Base-by-base conservation (phyloP, 192 early-diverging fungal species). In the Dispira simplex region DNA sequence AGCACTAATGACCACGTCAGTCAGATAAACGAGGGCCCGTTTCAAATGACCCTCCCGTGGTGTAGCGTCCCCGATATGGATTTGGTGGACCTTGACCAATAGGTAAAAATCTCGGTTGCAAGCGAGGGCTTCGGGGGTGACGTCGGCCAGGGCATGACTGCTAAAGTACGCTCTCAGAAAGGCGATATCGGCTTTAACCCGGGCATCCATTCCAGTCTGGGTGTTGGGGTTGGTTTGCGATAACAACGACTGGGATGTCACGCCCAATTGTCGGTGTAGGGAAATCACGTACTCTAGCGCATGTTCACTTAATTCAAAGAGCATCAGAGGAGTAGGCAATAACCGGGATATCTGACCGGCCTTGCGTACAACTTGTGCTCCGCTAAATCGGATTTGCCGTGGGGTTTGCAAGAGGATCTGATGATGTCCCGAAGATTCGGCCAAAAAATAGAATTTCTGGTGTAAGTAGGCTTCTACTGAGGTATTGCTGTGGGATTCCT, bases 1-100 rank as follows among this genome's bases (percentile, higher is more conserved):
- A 0, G 32, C 44, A 45, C 43, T 18, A 44, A 46, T 20, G 18
- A 12, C 18, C n/a, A 13, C 43, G 8, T 62, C 39, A 45, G 20
- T 46, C 16, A 46, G 2, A 20, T 46, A 44, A 1, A 62, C 46
- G 6, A 23, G 32, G 44, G 32, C 18, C 9, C 18, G 12, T 62
- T 62, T 62, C 43, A 46, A 13, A 10, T 39, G 59, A 12, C 44
- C 44, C 44, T 20, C 59, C 23, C 46, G 44, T 2, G 18, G 56
- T 28, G 25, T 26, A 26, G 56, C 18, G 18, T 18, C 21, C 25
- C 16, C 10, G 56, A 18, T 27, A 26, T 18, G 25, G 16, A 58
- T 58, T 18, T 39, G 10, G 56, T 58, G n/a, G 32, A 62, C 59
- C 46, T 62, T 62, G 43, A 62, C 59, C 44, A 14, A 62, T 5